Evolutionary conservation across 2,329 filamentous ascomycete species (phyloP), one percentile per base, ranked within the genome.

Genomic region (Hymenoscyphus repandus): DNA sequence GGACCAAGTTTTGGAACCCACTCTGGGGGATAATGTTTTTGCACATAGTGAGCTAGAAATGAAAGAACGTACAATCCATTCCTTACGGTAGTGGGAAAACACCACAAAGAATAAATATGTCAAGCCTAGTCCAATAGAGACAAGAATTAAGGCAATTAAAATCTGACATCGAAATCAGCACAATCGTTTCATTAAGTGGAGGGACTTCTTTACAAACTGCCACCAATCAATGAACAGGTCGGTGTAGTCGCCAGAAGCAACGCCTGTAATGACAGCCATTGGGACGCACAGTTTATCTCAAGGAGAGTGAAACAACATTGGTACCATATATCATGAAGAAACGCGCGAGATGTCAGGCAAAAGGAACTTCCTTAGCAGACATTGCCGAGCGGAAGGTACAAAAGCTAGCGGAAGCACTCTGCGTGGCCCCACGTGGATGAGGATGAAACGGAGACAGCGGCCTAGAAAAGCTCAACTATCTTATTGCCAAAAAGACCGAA

Each of bases 221-320:
- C 58, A 63, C 61, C 61, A 63, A 47, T 56, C 17, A 50, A 55
- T 53, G 42, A 58, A 47, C 32, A 63, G 45, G 27, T 57, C 42
- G 49, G 52, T 44, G 54, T 55, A 58, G 40, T 53, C 49, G 47
- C 47, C 53, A 45, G 58, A 60, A 48, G 62, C 47, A 45, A 63
- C 54, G 54, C 59, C 57, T 38, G 56, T 55, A 32, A 57, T 57
- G 31, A 52, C 36, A 51, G 59, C 57, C 61, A 62, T 63, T 49
- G 34, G 30, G 44, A 44, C 51, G 45, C 32, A 51, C 47, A 53
- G 40, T 33, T 40, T 44, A 20, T 44, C 36, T 33, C 32, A 49
- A 32, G 22, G 31, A 40, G 17, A 49, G 42, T 39, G 41, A 50
- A 49, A 49, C 45, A 40, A 44, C 46, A 45, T 17, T 48, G 47